A percentile compares a stretch with the other conserved stretches of the same genome.
phyloP scores from a whole-genome alignment of 192 early-diverging fungal species.

The Umbelopsis sp. region DNA sequence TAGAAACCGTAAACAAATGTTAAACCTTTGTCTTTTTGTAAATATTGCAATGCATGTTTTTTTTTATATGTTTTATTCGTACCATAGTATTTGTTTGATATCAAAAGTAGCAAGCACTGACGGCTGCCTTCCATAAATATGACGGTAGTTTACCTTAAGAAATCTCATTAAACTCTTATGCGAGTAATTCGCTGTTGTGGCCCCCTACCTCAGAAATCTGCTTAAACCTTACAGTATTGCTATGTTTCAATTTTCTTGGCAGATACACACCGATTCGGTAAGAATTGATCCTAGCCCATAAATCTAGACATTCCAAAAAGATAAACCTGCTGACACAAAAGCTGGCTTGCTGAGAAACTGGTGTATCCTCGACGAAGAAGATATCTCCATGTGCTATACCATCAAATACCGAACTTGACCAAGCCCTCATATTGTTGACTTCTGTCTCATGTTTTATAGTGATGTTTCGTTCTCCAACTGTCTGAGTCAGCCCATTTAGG shows the following conservation, averaged over 20 bases:
- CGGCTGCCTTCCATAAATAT: too few species aligned
- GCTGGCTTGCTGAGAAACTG: neutral
- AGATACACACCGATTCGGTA: slow-evolving; percentile 5
- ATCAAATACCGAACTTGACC: slow-evolving; percentile 12
- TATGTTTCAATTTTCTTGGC: slow-evolving; percentile 3
- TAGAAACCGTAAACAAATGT: neutral
- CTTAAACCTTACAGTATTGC: neutral
- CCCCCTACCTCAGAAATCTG: neutral
- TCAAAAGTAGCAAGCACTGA: neutral
- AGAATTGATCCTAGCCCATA: slow-evolving; percentile 6
- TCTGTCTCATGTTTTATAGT: neutral
- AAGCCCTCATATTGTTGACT: neutral
- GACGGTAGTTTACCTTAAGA: too few species aligned
- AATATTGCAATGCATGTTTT: neutral
- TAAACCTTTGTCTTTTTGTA: neutral
- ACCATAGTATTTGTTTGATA: neutral
- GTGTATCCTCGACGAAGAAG: neutral
- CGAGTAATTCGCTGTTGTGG: slow-evolving; percentile 12
- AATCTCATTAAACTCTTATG: neutral
- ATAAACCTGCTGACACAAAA: neutral
- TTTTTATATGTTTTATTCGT: neutral
- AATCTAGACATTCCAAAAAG: neutral
- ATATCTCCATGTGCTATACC: neutral
- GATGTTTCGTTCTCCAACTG: neutral
- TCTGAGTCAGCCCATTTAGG: neutral